Conservation (phyloP, 805 yeast genomes). For the Lipomyces kockii region DNA sequence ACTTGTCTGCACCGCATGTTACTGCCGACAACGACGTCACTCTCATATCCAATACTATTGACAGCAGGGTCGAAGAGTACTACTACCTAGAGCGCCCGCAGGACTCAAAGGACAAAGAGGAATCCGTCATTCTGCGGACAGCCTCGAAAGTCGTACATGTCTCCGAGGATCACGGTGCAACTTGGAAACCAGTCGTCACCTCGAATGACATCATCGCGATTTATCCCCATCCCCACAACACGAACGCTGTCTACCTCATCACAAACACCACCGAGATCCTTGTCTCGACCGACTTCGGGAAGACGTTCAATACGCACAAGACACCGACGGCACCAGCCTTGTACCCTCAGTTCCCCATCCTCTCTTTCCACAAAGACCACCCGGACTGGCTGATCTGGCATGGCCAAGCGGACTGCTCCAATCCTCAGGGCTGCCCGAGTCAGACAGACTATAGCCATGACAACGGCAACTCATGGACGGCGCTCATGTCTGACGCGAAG, state of each 20-base stretch:
- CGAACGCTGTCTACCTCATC: conserved; percentile 60
- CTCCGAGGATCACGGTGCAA: conserved; percentile 71
- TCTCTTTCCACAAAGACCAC: conserved; percentile 67
- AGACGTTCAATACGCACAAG: conserved; percentile 52
- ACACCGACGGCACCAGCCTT: conserved; percentile 51
- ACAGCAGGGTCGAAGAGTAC: conserved; percentile 66
- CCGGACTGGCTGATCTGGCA: conserved; percentile 67
- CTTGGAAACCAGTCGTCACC: conserved; percentile 51
- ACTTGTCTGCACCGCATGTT: not conserved
- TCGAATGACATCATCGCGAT: conserved; percentile 57
- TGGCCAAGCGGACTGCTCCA: conserved; percentile 63
- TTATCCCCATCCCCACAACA: conserved; percentile 62
- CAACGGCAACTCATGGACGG: conserved; percentile 66
- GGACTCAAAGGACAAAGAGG: conserved; percentile 53
- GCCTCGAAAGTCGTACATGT: conserved; percentile 57
- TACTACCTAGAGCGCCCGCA: conserved; percentile 63
- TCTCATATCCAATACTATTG: conserved; percentile 47
- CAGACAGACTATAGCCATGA: conserved; percentile 67
- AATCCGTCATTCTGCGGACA: conserved; percentile 68
- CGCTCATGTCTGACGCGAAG: conserved; percentile 53
- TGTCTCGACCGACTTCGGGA: conserved; percentile 71
- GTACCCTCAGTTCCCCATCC: conserved; percentile 44
- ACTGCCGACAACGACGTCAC: not conserved
- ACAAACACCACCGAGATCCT: conserved; percentile 58
- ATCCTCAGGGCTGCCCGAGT: conserved; percentile 57